Evolutionary conservation across 2,329 filamentous ascomycete genomes (phyloP), one percentile per base, ranked within the genome.

Genomic region (Albophoma yamanashiensis): DNA sequence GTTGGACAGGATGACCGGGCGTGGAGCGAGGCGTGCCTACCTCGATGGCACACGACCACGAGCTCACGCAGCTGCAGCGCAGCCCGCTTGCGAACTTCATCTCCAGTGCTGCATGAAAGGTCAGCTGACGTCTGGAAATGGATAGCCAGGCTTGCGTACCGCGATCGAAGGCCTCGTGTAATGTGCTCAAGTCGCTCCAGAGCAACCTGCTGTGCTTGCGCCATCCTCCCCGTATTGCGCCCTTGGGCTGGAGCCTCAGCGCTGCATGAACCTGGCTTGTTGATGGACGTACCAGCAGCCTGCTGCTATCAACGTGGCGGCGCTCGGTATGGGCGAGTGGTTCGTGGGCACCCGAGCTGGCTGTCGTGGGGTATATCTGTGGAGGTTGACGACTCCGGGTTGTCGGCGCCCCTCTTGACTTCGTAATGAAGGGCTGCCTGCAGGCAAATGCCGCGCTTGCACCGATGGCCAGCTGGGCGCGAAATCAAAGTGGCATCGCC

Each of bases 171-270:
- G 63, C 83, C 82, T 63, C 80, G 79, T 17, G 79, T 76, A 62
- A 84, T 76, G 59, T 76, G 74, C 60, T 85, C 82, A 59, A 84
- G 78, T 65, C 77, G 78, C 71, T 82, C 79, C 60, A 84, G 74
- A 66, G 82, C 80, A 69, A 82, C 74, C 67, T 79, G 77, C 66
- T 80, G 76, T 69, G 79, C 79, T 66, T 74, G 73, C 66, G 74
- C 71, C 74, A 76, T 76, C 61, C 58, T 72, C 66, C 66, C 68
- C 67, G 61, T 61, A 60, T 60, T 66, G 67, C 67, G 64, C 67
- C 64, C 42, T 57, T 55, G 39, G 58, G 64, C 60, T 57, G 57
- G 38, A 61, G 50, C 40, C 63, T 69, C 66, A 70, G 60, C 55
- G 52, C 61, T 58, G 64, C 71, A 73, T 73, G 67, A 69, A 72